Base-by-base conservation (phyloP, 768 basidiomycete genomes). In the Boletus rubroflammeus region DNA sequence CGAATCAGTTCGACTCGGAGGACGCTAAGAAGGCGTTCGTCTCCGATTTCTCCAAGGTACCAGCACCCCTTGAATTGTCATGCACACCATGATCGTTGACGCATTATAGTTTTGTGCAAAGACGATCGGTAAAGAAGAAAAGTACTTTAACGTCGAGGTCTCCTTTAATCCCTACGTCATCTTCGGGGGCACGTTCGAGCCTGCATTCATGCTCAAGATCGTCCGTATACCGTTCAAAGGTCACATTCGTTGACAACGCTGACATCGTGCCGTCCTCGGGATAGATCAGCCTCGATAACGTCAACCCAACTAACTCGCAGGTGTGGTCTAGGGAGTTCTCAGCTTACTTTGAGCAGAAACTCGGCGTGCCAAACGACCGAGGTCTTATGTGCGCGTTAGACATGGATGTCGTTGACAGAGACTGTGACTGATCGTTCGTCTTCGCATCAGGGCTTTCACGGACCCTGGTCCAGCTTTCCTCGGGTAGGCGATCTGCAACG, bases 151-250 rank as follows among this genome's bases (percentile, higher is more conserved):
- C n/a, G 71, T 81, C 57, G 75, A 76, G 57, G 76, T 83, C 60
- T 73, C 67, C 11, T 76, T 83, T 72, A 82, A 84, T 59, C 82
- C 87, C 50, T 75, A 73, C 34, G 75, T 88, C 55, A 77, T 82
- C 3, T 88, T 82, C 62, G 73, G 59, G 19, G 86, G 86, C 14
- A 79, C 80, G 5, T 79, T 85, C 50, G 85, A 87, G 15, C 86
- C 86, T 19, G 82, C 85, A 4, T 80, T 86, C 68, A 72, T 78
- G 47, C 70, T 89, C 50, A 69, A 66, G 43, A 70, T 86, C 54
- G 88, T 89, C 55, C 50, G 85, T 74, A n/a, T 35, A 31, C 40
- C 1, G 6, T 6, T 8, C 26, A 19, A 28, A 5, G 17, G 32
- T 43, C 34, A 2, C 13, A 1, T 10, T 21, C 14, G 15, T 14